phyloP scores from a whole-genome alignment of 257 asterid genomes.

The Plectranthus barbatus region DNA sequence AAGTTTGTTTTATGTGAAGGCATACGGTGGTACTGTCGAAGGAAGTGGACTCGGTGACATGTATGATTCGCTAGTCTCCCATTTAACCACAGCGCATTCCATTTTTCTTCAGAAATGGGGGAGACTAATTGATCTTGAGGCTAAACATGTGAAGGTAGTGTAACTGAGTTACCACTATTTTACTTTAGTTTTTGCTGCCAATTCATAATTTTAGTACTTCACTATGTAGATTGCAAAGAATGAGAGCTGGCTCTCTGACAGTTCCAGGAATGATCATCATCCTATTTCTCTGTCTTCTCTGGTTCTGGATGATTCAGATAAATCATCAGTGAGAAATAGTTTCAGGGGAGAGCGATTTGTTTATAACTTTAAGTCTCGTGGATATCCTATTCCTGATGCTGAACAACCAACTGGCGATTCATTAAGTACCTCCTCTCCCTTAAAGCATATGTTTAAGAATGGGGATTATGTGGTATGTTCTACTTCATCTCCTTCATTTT shows the following conservation, averaged over 20 bases:
- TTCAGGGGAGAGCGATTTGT: slow-evolving; percentile 40
- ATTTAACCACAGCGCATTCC: slow-evolving; percentile 53
- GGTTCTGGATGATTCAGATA: slow-evolving; percentile 52
- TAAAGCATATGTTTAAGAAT: slow-evolving; percentile 37
- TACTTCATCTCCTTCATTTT: slow-evolving; percentile 1
- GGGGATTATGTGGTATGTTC: slow-evolving; percentile 91
- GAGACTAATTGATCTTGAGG: slow-evolving; percentile 84
- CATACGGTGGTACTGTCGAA: slow-evolving; percentile 67
- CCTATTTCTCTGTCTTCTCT: slow-evolving; percentile 46
- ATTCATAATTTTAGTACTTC: slow-evolving; percentile 4
- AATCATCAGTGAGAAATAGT: slow-evolving; percentile 21
- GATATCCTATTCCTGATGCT: slow-evolving; percentile 17
- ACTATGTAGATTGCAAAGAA: slow-evolving; percentile 52
- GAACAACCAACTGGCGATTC: slow-evolving; percentile 29
- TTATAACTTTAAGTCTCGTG: slow-evolving; percentile 56
- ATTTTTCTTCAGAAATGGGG: slow-evolving; percentile 83
- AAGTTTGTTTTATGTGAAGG: slow-evolving; percentile 40
- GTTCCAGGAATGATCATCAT: slow-evolving; percentile 30
- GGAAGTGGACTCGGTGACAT: slow-evolving; percentile 75
- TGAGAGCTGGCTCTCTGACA: slow-evolving; percentile 51
- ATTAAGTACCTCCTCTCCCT: slow-evolving; percentile 30
- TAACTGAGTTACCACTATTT: slow-evolving; percentile 9
- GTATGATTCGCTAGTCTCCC: slow-evolving; percentile 74
- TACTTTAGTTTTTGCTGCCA: slow-evolving; percentile 2
- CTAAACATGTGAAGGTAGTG: slow-evolving; percentile 71